These are phyloP conservation scores for Trichoderma asperelloides DNA, from an alignment of 495 filamentous ascomycete genomes.

Conservation along the genomic window DNA sequence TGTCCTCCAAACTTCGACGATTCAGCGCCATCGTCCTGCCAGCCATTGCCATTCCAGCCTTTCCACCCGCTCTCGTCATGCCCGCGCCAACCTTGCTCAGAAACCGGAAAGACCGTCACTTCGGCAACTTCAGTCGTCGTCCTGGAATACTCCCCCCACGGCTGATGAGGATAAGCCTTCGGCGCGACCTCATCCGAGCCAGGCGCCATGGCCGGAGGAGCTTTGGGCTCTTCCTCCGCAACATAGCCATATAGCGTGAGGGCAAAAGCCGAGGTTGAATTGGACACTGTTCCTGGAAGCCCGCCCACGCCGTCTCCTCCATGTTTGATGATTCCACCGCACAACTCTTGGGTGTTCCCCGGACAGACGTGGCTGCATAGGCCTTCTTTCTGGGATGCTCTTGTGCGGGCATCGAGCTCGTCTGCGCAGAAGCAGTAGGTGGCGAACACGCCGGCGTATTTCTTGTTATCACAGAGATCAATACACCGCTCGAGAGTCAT, in stretches of 20 bases:
- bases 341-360: not conserved
- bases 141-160: not conserved
- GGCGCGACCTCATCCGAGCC: not conserved
- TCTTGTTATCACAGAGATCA: not conserved
- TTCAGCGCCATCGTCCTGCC: not conserved
- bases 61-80: not conserved
- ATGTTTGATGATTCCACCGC: not conserved
- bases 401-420: not conserved
- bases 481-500: not conserved
- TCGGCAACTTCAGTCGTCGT: not conserved
- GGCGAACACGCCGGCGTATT: not conserved
- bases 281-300: not conserved
- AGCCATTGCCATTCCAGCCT: not conserved
- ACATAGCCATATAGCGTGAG: not conserved
- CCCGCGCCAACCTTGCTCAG: not conserved
- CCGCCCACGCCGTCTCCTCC: not conserved
- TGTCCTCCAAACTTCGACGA: not conserved
- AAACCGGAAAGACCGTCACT: not conserved
- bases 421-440: conserved; percentile 6
- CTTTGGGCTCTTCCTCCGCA: not conserved
- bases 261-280: not conserved
- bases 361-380: not conserved
- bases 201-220: not conserved
- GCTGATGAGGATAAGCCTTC: not conserved
- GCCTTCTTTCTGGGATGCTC: not conserved